Conservation (phyloP, 2,329 filamentous ascomycete genomes). For the Fusarium hainanense region DNA sequence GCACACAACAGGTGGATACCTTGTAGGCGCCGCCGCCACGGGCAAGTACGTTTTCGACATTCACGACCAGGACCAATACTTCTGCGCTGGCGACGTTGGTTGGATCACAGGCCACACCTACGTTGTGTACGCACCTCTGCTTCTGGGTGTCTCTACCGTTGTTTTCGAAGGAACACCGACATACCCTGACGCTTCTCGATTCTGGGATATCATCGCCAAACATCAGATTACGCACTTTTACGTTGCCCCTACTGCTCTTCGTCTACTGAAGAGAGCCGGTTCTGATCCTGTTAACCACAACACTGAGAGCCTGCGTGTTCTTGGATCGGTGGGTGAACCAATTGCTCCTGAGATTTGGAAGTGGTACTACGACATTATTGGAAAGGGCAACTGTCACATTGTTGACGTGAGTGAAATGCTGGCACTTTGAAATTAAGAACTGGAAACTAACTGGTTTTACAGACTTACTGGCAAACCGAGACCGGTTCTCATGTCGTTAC, state of each 20-base stretch:
- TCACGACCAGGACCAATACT: slow-evolving; percentile 87
- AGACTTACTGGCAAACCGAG: slow-evolving; percentile 99
- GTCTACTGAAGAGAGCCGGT: slow-evolving; percentile 89
- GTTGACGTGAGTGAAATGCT: slow-evolving; percentile 75
- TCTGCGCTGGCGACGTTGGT: slow-evolving; percentile 94
- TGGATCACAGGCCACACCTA: slow-evolving; percentile 99
- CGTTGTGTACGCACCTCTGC: slow-evolving; percentile 89
- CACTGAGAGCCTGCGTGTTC: slow-evolving; percentile 84
- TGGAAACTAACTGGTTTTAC: slow-evolving; percentile 6
- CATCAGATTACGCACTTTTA: slow-evolving; percentile 95
- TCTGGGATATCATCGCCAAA: slow-evolving; percentile 95
- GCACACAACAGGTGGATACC: slow-evolving; percentile 91
- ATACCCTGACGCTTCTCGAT: slow-evolving; percentile 91
- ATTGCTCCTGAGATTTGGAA: slow-evolving; percentile 99
- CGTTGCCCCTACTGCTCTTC: slow-evolving; percentile 89
- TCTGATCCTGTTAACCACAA: slow-evolving; percentile 79
- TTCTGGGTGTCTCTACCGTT: slow-evolving; percentile 88
- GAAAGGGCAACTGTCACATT: slow-evolving; percentile 88
- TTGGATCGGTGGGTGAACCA: slow-evolving; percentile 92
- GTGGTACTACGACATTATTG: slow-evolving; percentile 93
- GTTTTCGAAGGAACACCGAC: slow-evolving; percentile 96
- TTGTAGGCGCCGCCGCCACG: slow-evolving; percentile 86
- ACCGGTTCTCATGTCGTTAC: slow-evolving; percentile 94
- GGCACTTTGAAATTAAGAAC: fast-evolving
- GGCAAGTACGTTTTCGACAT: slow-evolving; percentile 98